phyloP scores from a whole-genome alignment of 176 grass and related monocot species.

The Pharus latifolius region DNA sequence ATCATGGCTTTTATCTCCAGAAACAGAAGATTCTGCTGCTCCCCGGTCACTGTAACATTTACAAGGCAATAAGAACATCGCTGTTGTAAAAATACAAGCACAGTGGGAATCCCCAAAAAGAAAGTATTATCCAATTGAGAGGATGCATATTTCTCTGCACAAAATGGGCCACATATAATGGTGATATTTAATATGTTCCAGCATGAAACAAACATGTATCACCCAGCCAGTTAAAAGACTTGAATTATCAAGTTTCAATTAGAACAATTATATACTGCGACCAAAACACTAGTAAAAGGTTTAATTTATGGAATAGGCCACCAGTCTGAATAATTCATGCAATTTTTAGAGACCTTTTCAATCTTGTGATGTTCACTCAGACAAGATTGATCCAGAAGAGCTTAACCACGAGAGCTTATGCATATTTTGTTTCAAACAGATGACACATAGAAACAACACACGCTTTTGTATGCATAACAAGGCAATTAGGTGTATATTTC shows the following conservation, averaged over 20 bases:
- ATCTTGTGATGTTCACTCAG: background rate
- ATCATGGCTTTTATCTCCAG: conserved; percentile 40
- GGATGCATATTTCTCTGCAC: background rate
- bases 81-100: background rate
- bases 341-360: background rate
- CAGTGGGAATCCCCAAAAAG: background rate
- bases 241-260: background rate
- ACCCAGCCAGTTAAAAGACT: background rate
- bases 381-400: background rate
- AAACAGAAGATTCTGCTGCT: conserved; percentile 51
- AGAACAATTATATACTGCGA: background rate
- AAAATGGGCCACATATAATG: background rate
- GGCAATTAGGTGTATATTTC: background rate
- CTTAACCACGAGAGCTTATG: background rate
- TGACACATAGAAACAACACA: background rate
- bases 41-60: conserved; percentile 59
- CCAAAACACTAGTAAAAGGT: background rate
- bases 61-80: conserved; percentile 12
- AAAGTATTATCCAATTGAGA: background rate
- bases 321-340: background rate
- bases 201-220: conserved; percentile 6
- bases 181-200: background rate
- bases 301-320: background rate
- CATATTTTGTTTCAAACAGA: background rate
- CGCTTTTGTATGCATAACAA: background rate